Base-by-base conservation (phyloP, 352 stramenopile genomes). In the Achlya hypogyna region DNA sequence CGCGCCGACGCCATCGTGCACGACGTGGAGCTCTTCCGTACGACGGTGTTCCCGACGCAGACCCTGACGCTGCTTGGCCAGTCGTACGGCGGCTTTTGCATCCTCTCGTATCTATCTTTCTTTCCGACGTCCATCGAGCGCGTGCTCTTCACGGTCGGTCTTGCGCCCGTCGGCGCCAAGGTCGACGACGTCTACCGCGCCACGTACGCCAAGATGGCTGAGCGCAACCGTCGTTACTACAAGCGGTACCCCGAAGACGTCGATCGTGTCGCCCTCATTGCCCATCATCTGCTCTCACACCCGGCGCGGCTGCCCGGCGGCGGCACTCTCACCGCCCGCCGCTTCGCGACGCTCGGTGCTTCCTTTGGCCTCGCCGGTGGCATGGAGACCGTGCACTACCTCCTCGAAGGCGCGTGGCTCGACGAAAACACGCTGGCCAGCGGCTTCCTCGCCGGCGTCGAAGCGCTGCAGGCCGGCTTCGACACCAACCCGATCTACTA, bases 401-500 rank as follows among this genome's bases (percentile, higher is more conserved):
- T 89, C 5, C 56, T 92, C 22, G 70, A 77, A 35, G 20, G 27
- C 16, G 60, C 60, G 18, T 67, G 47, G 47, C 27, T 58, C 12
- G 12, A 23, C 8, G 18, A 51, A n/a, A 49, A 63, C 18, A 69
- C 77, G 42, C 73, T 88, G 25, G 75, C 69, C 23, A 54, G 70
- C 14, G 65, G 69, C 9, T 92, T 92, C 74, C 42, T 87, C 4
- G 79, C 80, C 62, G 51, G 63, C 45, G 75, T 92, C 20, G 81
- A 89, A 38, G 43, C 65, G 8, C 59, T 71, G n/a, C 83, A 92
- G 71, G 71, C 52, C 9, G 49, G 72, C 0, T 92, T 90, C 74
- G 84, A 90, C 71, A 81, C 86, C 56, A 73, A 84, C 58, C 84
- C 84, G 2, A 76, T 92, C 29, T 92, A 90, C 72, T 89, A 76